Evolutionary conservation across 129 eudicot species (phyloP).

Genomic region (carrot (Daucus carota)): DNA sequence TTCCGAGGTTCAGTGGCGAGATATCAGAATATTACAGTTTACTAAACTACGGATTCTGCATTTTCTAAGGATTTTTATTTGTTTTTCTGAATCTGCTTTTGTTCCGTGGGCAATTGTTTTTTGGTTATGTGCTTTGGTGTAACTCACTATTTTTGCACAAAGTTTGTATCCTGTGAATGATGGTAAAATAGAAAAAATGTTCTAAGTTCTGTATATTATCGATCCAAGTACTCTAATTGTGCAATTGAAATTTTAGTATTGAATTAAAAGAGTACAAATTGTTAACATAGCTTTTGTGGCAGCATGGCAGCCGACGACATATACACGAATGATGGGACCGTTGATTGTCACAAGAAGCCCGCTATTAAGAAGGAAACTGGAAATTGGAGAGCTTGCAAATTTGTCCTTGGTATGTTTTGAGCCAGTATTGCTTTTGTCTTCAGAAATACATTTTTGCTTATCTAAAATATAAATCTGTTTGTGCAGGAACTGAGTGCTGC

Average conservation of each 20-base stretch:
- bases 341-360: conserved; percentile 39
- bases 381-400: conserved; percentile 68
- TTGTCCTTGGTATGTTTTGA: conserved; percentile 51
- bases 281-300: not conserved
- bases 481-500: conserved; percentile 70
- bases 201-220: no score
- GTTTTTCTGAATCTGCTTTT: no score
- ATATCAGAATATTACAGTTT: no score
- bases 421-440: not conserved
- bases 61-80: no score
- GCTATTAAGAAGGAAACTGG: conserved; percentile 58
- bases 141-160: no score
- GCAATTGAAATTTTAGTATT: not conserved
- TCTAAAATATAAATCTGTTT: not conserved
- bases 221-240: no score
- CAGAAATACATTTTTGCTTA: not conserved
- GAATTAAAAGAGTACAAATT: not conserved
- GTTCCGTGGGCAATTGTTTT: no score
- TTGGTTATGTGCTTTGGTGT: no score
- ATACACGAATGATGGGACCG: conserved; percentile 59
- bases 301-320: conserved; percentile 36
- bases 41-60: no score
- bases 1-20: no score
- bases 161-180: no score
- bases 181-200: no score